Evolutionary conservation across 2,329 filamentous ascomycete species (phyloP), one percentile per base, ranked within the genome.

Genomic region (Paracamarosporium sp.): DNA sequence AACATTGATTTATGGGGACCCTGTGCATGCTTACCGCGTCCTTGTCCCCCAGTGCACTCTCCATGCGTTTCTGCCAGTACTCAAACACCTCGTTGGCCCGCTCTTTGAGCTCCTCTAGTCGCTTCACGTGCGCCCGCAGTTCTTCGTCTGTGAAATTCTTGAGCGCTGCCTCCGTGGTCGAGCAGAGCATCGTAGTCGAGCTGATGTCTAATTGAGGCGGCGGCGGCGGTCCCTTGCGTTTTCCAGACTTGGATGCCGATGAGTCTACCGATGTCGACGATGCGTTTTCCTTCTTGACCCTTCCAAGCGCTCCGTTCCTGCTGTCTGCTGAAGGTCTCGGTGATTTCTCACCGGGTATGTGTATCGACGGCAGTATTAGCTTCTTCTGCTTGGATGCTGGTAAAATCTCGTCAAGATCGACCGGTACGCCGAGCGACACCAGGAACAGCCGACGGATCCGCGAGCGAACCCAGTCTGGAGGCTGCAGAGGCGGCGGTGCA

Each of bases 341-440:
- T 1, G 75, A 76, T n/a, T 74, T 70, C 13, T 76, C 74, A 35
- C 73, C 73, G 1, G 72, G 65, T 27, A 76, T 71, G 58, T 74
- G 69, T 46, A 95, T 88, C 5, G 93, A 97, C 0, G 95, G 95
- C 1, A 99, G 85, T 4, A 99, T 86, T 17, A 99, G 88, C 75
- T 98, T 98, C 84, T 98, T 98, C 76, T 99, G 95, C 78, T 98
- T 98, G 12, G 92, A 96, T 0, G 94, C 93, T 0, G 95, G 95
- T 7, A 99, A 86, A 54, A 99, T 98, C 80, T 99, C 95, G 77
- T 99, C 95, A 0, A 99, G 84, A 70, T 99, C 95, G 43, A 99
- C 92, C 1, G 95, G 95, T 0, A 99, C 95, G 17, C 95, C 95
- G 0, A 99, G 86, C 1, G 93, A 97, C 53, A 99, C 93, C 40